Conservation (phyloP, 23 red algal species). For the Pyropia haitanensis region DNA sequence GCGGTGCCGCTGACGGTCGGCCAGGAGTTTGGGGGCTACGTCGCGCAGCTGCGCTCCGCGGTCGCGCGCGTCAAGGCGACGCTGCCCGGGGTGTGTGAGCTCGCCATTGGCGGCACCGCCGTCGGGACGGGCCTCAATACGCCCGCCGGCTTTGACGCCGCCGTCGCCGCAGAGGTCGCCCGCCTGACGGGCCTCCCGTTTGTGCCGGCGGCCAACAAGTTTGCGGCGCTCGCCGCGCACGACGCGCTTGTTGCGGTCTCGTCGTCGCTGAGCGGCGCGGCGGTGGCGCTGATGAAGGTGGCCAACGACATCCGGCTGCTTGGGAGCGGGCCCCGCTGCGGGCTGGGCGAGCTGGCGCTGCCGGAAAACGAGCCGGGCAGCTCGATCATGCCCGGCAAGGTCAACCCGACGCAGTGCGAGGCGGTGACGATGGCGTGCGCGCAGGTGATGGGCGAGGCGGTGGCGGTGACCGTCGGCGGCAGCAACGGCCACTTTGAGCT, state of each 20-base stretch:
- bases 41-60: slow-evolving; percentile 64
- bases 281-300: slow-evolving; percentile 77
- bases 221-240: slow-evolving; percentile 84
- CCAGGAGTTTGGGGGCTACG: slow-evolving; percentile 89
- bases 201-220: slow-evolving; percentile 83
- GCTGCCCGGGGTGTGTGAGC: slow-evolving; percentile 61
- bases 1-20: slow-evolving; percentile 84
- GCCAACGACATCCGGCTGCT: slow-evolving; percentile 97
- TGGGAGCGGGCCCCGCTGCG: slow-evolving; percentile 82
- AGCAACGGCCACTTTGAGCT: slow-evolving; percentile 93
- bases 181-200: slow-evolving; percentile 69
- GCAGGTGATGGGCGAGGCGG: slow-evolving; percentile 86
- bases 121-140: slow-evolving; percentile 98
- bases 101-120: slow-evolving; percentile 96
- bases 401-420: slow-evolving; percentile 98
- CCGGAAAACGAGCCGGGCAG: slow-evolving; percentile 94
- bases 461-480: slow-evolving; percentile 83
- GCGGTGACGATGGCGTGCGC: slow-evolving; percentile 90
- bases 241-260: slow-evolving; percentile 82
- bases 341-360: slow-evolving; percentile 84
- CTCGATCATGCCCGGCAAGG: slow-evolving; percentile 99
- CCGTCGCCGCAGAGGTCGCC: slow-evolving; percentile 52
- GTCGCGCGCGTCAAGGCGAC: slow-evolving; percentile 36
- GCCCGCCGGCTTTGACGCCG: slow-evolving; percentile 65
- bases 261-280: slow-evolving; percentile 62